These are phyloP conservation scores for Jaltomata sinuosa DNA, from an alignment of 257 asterid genomes.

Conservation along the genomic window DNA sequence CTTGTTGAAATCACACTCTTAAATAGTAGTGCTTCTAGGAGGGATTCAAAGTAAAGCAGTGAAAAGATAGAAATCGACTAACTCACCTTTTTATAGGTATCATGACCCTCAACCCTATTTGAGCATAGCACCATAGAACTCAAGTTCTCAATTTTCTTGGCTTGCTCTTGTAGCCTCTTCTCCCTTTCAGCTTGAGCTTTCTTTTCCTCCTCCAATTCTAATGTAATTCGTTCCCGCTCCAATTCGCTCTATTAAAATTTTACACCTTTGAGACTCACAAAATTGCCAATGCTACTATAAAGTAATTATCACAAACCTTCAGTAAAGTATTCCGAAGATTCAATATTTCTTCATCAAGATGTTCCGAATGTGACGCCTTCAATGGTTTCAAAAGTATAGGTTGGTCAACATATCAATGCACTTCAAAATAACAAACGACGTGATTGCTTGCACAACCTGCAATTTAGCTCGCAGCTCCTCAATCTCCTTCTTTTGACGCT, in stretches of 20 bases:
- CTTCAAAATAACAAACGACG: constrained; percentile 5
- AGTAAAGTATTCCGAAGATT: constrained; percentile 87
- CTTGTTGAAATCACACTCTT: background rate
- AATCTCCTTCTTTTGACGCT: constrained; percentile 96
- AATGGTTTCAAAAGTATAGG: constrained; percentile 14
- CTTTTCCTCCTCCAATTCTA: constrained; percentile 93
- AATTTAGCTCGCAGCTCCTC: constrained; percentile 88
- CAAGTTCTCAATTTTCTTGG: constrained; percentile 78
- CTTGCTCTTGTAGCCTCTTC: constrained; percentile 82
- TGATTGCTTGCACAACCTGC: constrained; percentile 39
- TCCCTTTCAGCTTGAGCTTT: constrained; percentile 93
- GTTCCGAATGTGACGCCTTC: constrained; percentile 83
- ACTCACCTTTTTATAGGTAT: constrained; percentile 53
- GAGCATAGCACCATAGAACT: constrained; percentile 89
- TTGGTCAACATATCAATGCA: constrained; percentile 13
- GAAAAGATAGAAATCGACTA: background rate
- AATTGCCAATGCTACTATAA: background rate
- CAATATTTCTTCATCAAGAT: constrained; percentile 72
- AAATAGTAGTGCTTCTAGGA: background rate
- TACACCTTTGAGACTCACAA: background rate
- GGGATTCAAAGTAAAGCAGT: background rate
- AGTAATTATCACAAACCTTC: constrained; percentile 40
- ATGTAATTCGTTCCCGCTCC: constrained; percentile 95
- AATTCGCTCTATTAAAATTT: constrained; percentile 55
- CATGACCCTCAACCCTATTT: constrained; percentile 52